Evolutionary conservation across 257 asterid species (phyloP), one percentile per base, ranked within the genome.

Genomic region (Avicennia marina): DNA sequence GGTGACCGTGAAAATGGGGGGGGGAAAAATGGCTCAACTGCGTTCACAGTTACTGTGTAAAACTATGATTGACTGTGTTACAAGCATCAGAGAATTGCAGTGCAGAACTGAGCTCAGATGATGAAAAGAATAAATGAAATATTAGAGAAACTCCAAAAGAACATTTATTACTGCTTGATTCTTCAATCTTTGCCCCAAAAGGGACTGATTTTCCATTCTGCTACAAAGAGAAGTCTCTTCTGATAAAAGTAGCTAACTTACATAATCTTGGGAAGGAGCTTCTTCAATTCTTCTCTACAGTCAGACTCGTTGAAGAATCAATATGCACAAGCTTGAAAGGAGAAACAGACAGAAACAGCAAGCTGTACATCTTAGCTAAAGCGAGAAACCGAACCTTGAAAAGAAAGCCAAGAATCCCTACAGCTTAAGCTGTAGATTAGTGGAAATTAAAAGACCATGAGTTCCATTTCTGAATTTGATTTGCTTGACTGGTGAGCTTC

Each of bases 71-170:
- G 65, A 60, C 31, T 51, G 45, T 26, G 59, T 58, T 63, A 60
- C 73, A 59, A 68, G 68, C 68, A 53, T 25, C 66, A 50, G 51
- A 58, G 62, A 68, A 58, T 54, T 43, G 66, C 72, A 64, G 66
- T 49, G 34, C 64, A 41, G 32, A 53, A 43, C 53, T 47, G 24
- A 48, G 45, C 19, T 26, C 58, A 56, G 11, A 53, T 53, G 33
- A 46, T 49, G 56, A 41, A 11, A 50, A 49, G 1, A 40, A 11
- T 1, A 56, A 18, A 8, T 16, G 5, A 12, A 22, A 29, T 17
- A 31, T n/a, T n/a, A 15, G 56, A 56, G 25, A 34, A 18, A 38
- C 26, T n/a, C 27, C 32, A 39, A 45, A 41, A 27, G 53, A 26
- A 42, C 58, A 42, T 73, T 72, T 72, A 72, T 72, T 72, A 66